Percentiles rank a stretch among this genome's conserved stretches.
Conservation (phyloP, 352 stramenopile genomes). For the Peronospora tabacina region DNA sequence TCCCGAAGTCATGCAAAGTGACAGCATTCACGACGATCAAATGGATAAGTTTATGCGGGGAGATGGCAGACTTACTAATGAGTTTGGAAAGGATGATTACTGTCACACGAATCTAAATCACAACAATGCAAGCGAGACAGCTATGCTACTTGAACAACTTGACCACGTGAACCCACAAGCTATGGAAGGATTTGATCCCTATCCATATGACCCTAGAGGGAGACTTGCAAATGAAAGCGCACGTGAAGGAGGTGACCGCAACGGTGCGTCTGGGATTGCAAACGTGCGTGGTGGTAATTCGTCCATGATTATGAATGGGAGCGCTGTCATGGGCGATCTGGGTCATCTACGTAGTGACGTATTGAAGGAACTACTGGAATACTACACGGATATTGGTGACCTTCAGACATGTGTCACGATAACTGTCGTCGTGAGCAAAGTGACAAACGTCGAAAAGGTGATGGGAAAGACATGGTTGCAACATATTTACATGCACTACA, state of each 20-base stretch:
- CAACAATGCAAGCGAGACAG: constrained; percentile 52
- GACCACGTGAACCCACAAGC: constrained; percentile 83
- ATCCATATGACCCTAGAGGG: constrained; percentile 55
- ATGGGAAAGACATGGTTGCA: constrained; percentile 85
- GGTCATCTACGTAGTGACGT: constrained; percentile 62
- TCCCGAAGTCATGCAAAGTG: constrained; percentile 6
- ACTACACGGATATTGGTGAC: constrained; percentile 81
- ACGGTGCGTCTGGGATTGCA: constrained; percentile 18
- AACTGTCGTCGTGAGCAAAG: constrained; percentile 56
- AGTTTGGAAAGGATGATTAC: constrained; percentile 19
- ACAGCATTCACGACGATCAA: constrained; percentile 14
- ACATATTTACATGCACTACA: constrained; percentile 89
- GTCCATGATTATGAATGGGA: constrained; percentile 65
- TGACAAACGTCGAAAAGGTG: constrained; percentile 70
- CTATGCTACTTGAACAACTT: constrained; percentile 74
- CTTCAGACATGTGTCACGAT: constrained; percentile 80
- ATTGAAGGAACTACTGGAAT: constrained; percentile 83
- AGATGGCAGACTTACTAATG: constrained; percentile 12
- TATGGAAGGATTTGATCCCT: constrained; percentile 82
- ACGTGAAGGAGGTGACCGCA: constrained; percentile 27
- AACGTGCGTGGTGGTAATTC: constrained; percentile 34
- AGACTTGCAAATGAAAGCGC: constrained; percentile 25
- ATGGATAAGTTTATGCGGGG: constrained; percentile 10
- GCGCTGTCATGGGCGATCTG: constrained; percentile 66
- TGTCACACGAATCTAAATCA: constrained; percentile 18